Base-by-base conservation (phyloP, 208 protist genomes). In the Wallacemonas sp. region DNA sequence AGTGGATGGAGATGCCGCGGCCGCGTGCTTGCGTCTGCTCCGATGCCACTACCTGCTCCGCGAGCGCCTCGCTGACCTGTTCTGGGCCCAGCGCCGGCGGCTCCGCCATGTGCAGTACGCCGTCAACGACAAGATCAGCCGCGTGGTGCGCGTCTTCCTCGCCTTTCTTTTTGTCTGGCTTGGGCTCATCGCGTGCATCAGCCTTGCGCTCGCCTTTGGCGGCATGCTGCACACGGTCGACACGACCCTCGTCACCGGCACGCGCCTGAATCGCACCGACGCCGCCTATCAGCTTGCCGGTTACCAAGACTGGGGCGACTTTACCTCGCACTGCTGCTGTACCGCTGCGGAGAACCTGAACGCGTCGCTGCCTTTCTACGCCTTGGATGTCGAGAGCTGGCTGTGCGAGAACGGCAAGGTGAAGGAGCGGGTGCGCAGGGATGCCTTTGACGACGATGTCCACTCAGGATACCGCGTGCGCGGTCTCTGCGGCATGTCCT, bases 401-500 rank as follows among this genome's bases (percentile, higher is more conserved):
- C n/a, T 90, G 20, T 94, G 88, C 55, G 76, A 67, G 20, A 82
- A 90, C 22, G 83, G 88, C 11, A 65, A 78, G 7, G 76, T 79
- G 36, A 91, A 92, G 70, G 80, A 94, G 67, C 79, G 88, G n/a
- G 68, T 94, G 14, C 80, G 88, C 23, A 72, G 83, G 0, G 82
- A 88, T 42, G 70, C 44, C 18, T 77, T 69, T 39, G 68, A 74
- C 22, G 65, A 57, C 14, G 48, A 2, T 1, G 55, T 79, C n/a
- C 38, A 57, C 12, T 74, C 76, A 65, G 88, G 85, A 10, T 92
- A 89, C 52, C 29, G 41, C 4, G 76, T 92, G 44, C 82, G 88
- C 10, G 61, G 54, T 4, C 72, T 94, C 36, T 94, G 88, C 41
- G 88, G 77, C 0, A 91, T 89, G 88, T 45, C 25, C 20, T 90